These are phyloP conservation scores for Viola pubescens DNA, from an alignment of 441 rosid genomes.

Conservation along the genomic window DNA sequence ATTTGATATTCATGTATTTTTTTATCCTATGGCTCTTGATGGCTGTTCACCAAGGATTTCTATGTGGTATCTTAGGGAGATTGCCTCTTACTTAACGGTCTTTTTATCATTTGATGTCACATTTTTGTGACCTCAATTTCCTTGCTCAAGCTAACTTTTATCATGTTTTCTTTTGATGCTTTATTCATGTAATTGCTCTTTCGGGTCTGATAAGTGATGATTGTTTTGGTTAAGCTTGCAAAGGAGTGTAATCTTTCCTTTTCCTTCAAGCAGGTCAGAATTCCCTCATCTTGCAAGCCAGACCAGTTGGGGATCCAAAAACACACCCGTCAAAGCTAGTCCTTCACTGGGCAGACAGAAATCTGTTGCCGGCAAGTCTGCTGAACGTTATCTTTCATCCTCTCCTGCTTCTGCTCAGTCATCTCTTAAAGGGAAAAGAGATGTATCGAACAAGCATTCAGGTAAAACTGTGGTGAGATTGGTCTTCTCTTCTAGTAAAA, in stretches of 20 bases:
- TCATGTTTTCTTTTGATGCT: not conserved
- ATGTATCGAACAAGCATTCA: slow-evolving; percentile 51
- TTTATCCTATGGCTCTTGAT: too few species aligned
- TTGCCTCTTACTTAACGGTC: too few species aligned
- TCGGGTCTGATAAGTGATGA: not conserved
- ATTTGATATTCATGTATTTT: too few species aligned
- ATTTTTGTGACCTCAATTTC: not conserved
- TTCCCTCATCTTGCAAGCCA: slow-evolving; percentile 56
- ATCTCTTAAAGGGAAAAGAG: slow-evolving; percentile 53
- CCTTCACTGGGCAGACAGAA: slow-evolving; percentile 60
- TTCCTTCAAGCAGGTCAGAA: slow-evolving; percentile 42
- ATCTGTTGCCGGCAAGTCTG: slow-evolving; percentile 39
- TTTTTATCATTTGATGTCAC: not conserved
- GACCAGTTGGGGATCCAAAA: slow-evolving; percentile 71
- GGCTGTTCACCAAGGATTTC: too few species aligned
- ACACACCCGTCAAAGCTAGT: slow-evolving; percentile 45
- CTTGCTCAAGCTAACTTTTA: not conserved
- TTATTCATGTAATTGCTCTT: not conserved
- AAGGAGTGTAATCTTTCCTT: not conserved
- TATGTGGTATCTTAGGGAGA: too few species aligned
- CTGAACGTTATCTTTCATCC: slow-evolving; percentile 44
- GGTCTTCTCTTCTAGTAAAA: not conserved
- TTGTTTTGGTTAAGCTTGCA: not conserved
- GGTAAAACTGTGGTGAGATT: slow-evolving; percentile 31
- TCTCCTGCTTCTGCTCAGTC: slow-evolving; percentile 50